Evolutionary conservation across 83 land plant species (phyloP), one percentile per base, ranked within the genome.

Genomic region (Picea abies): DNA sequence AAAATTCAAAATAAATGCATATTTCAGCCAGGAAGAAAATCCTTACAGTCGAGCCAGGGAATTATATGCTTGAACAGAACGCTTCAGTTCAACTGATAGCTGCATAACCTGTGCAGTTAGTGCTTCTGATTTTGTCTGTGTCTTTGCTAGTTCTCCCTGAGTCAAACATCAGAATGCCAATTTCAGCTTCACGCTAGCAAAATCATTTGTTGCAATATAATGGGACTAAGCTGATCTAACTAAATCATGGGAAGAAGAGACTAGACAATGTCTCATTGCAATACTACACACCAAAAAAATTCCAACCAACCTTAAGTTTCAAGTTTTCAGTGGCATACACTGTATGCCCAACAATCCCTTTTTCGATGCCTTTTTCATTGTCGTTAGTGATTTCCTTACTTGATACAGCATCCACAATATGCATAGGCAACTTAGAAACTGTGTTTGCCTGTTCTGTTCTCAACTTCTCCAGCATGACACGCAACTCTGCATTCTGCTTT

Each of bases 401-500:
- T 76, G 22, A 71, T 35, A 49, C 47, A 37, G 41, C 16, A 79
- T 79, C 62, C 11, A 16, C 64, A 79, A 72, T 71, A 56, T 69
- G 78, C 5, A 41, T 4, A 60, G 81, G 39, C 25, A 41, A 16
- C 1, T 56, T 14, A 78, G 63, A 77, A 52, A 56, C 20, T 32
- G 19, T 26, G 32, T 61, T 84, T 29, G 78, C 85, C 10, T 87
- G 87, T 62, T 93, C 93, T 37, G 87, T 80, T 85, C 93, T 78
- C 70, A 93, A 83, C 83, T 83, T 86, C 78, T 86, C 89, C 39
- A 93, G 82, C 41, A 67, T 12, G 63, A 20, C 52, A 29, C 93
- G 93, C 17, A 93, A 90, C 60, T 91, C 95, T 64, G 91, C 90
- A 87, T 93, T 93, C 84, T 93, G 91, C 80, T 86, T 85, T 15